Percentiles rank a stretch among this genome's conserved stretches.
Evolutionary conservation across 805 yeast species (phyloP).

Genomic region (Vanderwaltozyma tropicalis): DNA sequence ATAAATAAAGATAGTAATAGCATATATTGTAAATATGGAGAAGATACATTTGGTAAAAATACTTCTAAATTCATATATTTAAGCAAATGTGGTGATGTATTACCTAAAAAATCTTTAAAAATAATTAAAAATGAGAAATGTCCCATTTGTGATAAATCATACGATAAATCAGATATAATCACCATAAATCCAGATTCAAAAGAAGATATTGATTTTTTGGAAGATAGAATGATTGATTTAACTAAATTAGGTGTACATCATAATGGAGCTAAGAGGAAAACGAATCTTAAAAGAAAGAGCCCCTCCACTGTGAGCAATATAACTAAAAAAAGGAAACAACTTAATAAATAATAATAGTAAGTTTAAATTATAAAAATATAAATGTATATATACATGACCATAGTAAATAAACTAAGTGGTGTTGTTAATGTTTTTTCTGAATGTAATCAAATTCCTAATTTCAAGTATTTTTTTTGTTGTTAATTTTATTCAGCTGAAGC

Average conservation of each 20-base stretch:
- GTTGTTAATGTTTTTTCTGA: too few relatives aligned
- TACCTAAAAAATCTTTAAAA: conserved; percentile 28
- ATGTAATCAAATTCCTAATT: too few relatives aligned
- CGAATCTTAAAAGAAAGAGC: too few relatives aligned
- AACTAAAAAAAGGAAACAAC: not conserved
- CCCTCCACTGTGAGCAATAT: too few relatives aligned
- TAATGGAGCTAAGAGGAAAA: conserved; percentile 29
- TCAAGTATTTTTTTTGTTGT: too few relatives aligned
- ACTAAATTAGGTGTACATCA: conserved; percentile 18
- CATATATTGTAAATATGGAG: conserved; percentile 14
- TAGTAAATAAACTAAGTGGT: not conserved
- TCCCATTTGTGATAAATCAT: conserved; percentile 32
- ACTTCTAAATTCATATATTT: conserved; percentile 35
- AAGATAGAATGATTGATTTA: conserved; percentile 19
- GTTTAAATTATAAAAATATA: not conserved
- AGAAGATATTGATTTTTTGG: conserved; percentile 14
- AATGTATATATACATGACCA: not conserved
- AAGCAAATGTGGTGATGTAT: conserved; percentile 37
- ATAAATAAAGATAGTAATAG: conserved; percentile 1
- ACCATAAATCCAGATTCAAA: conserved; percentile 26
- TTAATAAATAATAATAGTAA: not conserved
- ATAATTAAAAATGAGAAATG: conserved; percentile 22
- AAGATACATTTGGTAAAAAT: conserved; percentile 28
- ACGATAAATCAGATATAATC: conserved; percentile 27
- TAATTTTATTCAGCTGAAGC: conserved; percentile 10